phyloP scores from a whole-genome alignment of 1,284 basidiomycete species.

The Pseudozyma thailandica region DNA sequence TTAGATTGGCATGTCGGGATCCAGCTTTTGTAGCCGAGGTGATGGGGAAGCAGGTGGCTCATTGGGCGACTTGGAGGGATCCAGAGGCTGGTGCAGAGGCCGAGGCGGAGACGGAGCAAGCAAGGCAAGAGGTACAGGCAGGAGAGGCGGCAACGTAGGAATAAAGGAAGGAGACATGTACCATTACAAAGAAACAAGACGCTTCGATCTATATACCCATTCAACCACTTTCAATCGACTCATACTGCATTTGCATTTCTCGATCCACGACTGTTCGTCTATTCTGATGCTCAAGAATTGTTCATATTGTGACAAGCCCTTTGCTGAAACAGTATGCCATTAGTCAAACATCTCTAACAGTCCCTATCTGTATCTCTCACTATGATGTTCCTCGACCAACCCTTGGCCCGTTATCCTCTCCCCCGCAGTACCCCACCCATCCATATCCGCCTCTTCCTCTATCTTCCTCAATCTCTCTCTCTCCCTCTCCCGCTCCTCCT shows the following conservation, averaged over 20 bases:
- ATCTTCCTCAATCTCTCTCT: slow-evolving; percentile 42
- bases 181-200: not conserved
- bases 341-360: not conserved
- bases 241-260: too few relatives aligned
- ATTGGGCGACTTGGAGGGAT: slow-evolving; percentile 64
- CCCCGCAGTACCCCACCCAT: slow-evolving; percentile 46
- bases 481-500: slow-evolving; percentile 33
- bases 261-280: not conserved
- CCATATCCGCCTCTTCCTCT: slow-evolving; percentile 53
- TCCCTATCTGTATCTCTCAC: not conserved
- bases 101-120: not conserved
- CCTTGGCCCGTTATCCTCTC: slow-evolving; percentile 43
- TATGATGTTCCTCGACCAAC: slow-evolving; percentile 40
- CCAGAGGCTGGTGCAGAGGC: slow-evolving; percentile 9
- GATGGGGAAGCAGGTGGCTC: slow-evolving; percentile 54
- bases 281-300: not conserved
- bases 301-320: too few relatives aligned
- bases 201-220: slow-evolving; percentile 15
- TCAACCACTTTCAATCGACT: not conserved
- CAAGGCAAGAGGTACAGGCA: too few relatives aligned
- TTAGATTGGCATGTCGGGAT: slow-evolving; percentile 51
- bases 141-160: slow-evolving; percentile 1
- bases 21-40: slow-evolving; percentile 57
- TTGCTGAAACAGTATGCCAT: too few relatives aligned
- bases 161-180: too few relatives aligned